Evolutionary conservation across 208 protist species (phyloP).

Genomic region (Wallacemonas collosoma): DNA sequence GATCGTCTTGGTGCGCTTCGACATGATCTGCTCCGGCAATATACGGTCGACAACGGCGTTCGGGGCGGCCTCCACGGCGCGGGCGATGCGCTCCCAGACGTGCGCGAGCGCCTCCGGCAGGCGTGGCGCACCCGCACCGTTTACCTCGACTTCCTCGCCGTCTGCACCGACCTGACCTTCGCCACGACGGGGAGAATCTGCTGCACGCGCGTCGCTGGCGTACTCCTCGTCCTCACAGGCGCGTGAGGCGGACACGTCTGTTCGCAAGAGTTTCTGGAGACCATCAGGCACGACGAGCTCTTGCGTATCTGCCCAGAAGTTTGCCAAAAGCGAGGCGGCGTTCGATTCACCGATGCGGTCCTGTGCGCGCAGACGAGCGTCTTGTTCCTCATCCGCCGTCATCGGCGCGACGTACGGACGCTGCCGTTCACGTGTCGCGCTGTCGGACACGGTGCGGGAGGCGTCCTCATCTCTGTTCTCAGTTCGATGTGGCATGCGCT

Average conservation of each 20-base stretch:
- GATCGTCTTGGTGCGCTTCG: slow-evolving; percentile 43
- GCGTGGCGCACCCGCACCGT: slow-evolving; percentile 8
- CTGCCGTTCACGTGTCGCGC: background rate
- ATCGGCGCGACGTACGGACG: slow-evolving; percentile 15
- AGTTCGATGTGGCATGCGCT: background rate
- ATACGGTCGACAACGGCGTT: slow-evolving; percentile 40
- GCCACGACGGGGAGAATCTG: background rate
- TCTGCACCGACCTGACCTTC: too few relatives aligned
- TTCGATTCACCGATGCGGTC: slow-evolving; percentile 20
- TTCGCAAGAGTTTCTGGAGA: slow-evolving; percentile 17
- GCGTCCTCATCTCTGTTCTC: background rate
- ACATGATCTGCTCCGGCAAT: slow-evolving; percentile 36
- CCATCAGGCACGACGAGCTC: slow-evolving; percentile 17
- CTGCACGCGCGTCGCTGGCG: slow-evolving; percentile 1
- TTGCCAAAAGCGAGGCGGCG: background rate
- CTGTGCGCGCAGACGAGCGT: slow-evolving; percentile 39
- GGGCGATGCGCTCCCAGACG: slow-evolving; percentile 23
- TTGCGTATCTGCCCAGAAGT: slow-evolving; percentile 6
- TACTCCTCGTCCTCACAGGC: background rate
- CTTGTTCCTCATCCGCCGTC: slow-evolving; percentile 43
- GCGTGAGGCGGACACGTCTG: background rate
- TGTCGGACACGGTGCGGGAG: background rate
- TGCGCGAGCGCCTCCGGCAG: slow-evolving; percentile 4
- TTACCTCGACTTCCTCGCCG: slow-evolving; percentile 7
- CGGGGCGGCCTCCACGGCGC: slow-evolving; percentile 41